Base-by-base conservation (phyloP, 2,329 filamentous ascomycete species). In the Acephala macrosclerotiorum region DNA sequence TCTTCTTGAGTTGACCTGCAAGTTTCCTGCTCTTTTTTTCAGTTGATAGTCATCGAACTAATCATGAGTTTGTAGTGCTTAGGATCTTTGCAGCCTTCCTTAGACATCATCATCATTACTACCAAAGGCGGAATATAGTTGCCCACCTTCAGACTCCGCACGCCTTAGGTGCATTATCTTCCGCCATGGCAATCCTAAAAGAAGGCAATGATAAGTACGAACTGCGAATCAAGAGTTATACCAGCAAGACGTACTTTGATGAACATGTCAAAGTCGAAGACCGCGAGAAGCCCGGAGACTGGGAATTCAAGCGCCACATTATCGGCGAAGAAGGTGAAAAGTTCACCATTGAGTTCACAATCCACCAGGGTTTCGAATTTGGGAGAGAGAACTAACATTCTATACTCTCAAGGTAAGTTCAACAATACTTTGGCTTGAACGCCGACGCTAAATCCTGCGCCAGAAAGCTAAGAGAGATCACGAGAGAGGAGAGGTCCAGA, bases 211-310 rank as follows among this genome's bases (percentile, higher is more conserved):
- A 63, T 38, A 14, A 36, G 49, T 58, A 55, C 22, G 59, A 67
- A 25, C 56, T 65, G 3, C 55, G 40, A 9, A 59, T 63, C 60
- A 60, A 60, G 36, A 51, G 45, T 49, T 62, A 53, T n/a, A 51
- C 51, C 0, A 42, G 58, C 16, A 51, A 55, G 7, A 61, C 65
- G 12, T 64, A 64, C 26, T 67, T 67, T 25, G 51, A 67, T 2
- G 65, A 67, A 25, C 33, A 66, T 25, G 42, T 66, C 22, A 66
- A 66, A 29, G 36, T 51, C 16, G 64, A 42, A 33, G 47, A 59
- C 9, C 56, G 64, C 11, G 60, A 63, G 47, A 58, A 61, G 36
- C 2, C 38, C 6, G 36, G n/a, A n/a, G 49, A 25, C 4, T 58
- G 3, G 8, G 3, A 36, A 2, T 67, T 61, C 26, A 22, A 61